Conservation (phyloP, 1,284 basidiomycete species). For the Sporisorium scitamineum region DNA sequence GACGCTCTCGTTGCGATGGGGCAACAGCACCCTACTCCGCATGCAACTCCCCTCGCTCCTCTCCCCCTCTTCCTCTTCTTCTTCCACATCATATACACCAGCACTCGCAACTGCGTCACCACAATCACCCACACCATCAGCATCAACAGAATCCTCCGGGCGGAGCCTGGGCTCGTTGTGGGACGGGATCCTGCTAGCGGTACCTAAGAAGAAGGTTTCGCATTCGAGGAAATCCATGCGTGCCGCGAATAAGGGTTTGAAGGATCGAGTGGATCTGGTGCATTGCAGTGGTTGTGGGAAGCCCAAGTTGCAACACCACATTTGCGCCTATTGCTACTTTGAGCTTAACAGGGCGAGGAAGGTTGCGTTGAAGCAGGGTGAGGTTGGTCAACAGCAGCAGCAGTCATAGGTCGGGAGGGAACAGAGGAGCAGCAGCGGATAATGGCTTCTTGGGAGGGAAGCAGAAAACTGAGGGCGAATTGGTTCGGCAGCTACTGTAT, state of each 20-base stretch:
- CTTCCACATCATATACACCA: conserved; percentile 19
- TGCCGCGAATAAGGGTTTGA: conserved; percentile 90
- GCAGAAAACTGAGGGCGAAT: background rate
- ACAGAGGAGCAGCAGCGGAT: background rate
- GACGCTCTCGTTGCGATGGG: conserved; percentile 4
- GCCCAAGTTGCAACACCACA: conserved; percentile 73
- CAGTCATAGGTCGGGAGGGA: too few species aligned
- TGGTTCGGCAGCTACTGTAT: too few species aligned
- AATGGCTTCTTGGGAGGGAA: background rate
- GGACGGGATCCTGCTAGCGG: conserved; percentile 87
- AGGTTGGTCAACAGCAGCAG: background rate
- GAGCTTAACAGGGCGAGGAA: conserved; percentile 73
- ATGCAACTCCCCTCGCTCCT: conserved; percentile 13
- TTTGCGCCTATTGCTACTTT: conserved; percentile 87
- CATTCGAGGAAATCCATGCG: conserved; percentile 97
- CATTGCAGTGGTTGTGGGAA: conserved; percentile 21
- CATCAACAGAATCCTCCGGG: background rate
- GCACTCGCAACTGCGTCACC: conserved; percentile 9
- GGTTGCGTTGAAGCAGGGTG: conserved; percentile 1
- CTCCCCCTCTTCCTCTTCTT: background rate
- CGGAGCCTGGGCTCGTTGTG: conserved; percentile 75
- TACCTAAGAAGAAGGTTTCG: conserved; percentile 93
- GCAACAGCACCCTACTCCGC: background rate
- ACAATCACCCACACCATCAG: background rate
- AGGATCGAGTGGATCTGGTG: conserved; percentile 85